A percentile compares a stretch with the other conserved stretches of the same genome.
Conservation (phyloP, 805 yeast species). For the Torulaspora quercuum region DNA sequence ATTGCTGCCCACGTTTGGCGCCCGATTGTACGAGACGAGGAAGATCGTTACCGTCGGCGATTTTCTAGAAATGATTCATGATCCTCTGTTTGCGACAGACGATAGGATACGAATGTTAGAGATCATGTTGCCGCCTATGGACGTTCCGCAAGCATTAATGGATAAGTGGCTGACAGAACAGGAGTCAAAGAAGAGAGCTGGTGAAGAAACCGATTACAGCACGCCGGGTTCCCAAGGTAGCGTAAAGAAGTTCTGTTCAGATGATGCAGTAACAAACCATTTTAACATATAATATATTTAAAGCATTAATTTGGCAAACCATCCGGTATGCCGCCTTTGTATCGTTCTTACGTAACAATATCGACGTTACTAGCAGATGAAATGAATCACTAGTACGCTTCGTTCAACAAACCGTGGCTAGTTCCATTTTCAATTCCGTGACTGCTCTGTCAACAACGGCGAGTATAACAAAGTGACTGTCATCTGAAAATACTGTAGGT, state of each 20-base stretch:
- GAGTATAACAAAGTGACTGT: constrained; percentile 11
- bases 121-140: constrained; percentile 55
- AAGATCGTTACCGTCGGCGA: constrained; percentile 49
- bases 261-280: constrained; percentile 1
- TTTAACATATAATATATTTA: too few relatives aligned
- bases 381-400: too few relatives aligned
- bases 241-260: constrained; percentile 3
- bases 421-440: too few relatives aligned
- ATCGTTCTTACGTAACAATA: too few relatives aligned
- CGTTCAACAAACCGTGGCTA: too few relatives aligned
- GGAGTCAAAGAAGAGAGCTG: constrained; percentile 21
- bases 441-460: too few relatives aligned
- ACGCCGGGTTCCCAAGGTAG: constrained; percentile 30
- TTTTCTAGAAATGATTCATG: constrained; percentile 42
- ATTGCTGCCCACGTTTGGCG: constrained; percentile 52
- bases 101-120: constrained; percentile 53
- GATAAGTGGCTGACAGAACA: constrained; percentile 30
- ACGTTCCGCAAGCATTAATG: constrained; percentile 46
- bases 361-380: too few relatives aligned
- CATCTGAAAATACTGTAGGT: too few relatives aligned
- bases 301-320: too few relatives aligned
- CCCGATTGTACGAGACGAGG: constrained; percentile 44
- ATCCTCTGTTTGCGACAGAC: constrained; percentile 40
- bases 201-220: constrained; percentile 8
- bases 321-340: too few relatives aligned